These are phyloP conservation scores for Globisporangium orthogonon DNA, from an alignment of 352 stramenopile species.

Conservation along the genomic window DNA sequence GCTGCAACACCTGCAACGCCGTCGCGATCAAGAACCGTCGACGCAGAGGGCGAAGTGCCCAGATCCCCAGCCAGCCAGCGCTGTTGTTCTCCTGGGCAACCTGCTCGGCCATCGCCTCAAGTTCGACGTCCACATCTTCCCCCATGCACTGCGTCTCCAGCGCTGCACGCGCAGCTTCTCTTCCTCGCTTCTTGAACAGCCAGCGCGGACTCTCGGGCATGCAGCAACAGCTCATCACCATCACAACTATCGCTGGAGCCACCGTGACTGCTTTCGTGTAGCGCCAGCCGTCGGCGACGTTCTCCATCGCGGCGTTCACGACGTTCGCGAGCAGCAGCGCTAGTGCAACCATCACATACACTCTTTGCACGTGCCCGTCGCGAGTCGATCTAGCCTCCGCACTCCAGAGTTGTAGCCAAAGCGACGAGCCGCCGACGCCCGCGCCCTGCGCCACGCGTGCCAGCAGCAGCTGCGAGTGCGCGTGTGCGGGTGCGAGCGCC, in stretches of 20 bases:
- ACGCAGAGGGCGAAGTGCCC: slow-evolving; percentile 5
- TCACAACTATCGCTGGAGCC: slow-evolving; percentile 27
- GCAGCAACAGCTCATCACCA: slow-evolving; percentile 34
- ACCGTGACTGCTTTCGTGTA: slow-evolving; percentile 25
- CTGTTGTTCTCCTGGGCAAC: slow-evolving; percentile 22
- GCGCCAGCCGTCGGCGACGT: slow-evolving; percentile 23
- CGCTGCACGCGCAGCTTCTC: slow-evolving; percentile 16
- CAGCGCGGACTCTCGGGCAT: slow-evolving; percentile 48
- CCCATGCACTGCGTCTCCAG: slow-evolving; percentile 27
- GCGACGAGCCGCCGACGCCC: slow-evolving; percentile 38
- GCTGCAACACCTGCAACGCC: slow-evolving; percentile 35
- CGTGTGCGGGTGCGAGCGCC: slow-evolving; percentile 9
- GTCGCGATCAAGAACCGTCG: slow-evolving; percentile 27
- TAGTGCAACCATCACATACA: slow-evolving; percentile 36
- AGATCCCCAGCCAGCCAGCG: slow-evolving; percentile 28
- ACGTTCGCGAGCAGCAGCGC: slow-evolving; percentile 36
- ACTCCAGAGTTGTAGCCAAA: slow-evolving; percentile 35
- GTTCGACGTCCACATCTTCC: slow-evolving; percentile 21
- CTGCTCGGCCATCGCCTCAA: slow-evolving; percentile 42
- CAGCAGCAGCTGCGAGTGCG: slow-evolving; percentile 21
- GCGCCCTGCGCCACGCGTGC: slow-evolving; percentile 32
- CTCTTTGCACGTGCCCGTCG: slow-evolving; percentile 30
- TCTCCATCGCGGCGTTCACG: slow-evolving; percentile 22
- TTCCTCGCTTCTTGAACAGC: slow-evolving; percentile 35
- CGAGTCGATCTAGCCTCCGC: slow-evolving; percentile 35